Evolutionary conservation across 805 yeast species (phyloP).

Genomic region (Metschnikowia reukaufii): DNA sequence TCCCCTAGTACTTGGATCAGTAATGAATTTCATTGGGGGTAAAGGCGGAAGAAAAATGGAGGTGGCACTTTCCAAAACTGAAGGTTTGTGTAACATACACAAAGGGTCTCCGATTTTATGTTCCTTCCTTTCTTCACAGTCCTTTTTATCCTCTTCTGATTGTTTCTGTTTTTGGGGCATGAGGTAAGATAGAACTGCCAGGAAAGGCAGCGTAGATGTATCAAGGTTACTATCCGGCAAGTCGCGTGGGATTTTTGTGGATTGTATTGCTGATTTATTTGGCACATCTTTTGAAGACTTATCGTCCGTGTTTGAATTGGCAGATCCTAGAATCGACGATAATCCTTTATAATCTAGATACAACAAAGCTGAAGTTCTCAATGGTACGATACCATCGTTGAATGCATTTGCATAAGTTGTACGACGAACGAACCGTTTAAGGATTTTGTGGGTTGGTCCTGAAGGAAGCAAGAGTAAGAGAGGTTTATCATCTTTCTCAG

Average conservation of each 20-base stretch:
- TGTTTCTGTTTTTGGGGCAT: conserved; percentile 41
- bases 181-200: conserved; percentile 39
- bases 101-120: conserved; percentile 8
- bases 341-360: conserved; percentile 82
- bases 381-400: conserved; percentile 94
- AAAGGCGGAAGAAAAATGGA: conserved; percentile 76
- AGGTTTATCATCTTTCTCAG: conserved; percentile 53
- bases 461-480: conserved; percentile 73
- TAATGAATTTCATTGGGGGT: conserved; percentile 66
- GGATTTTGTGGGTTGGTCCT: conserved; percentile 64
- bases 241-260: conserved; percentile 23
- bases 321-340: conserved; percentile 12
- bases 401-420: conserved; percentile 87
- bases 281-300: background rate
- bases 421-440: conserved; percentile 64
- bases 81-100: conserved; percentile 59
- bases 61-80: conserved; percentile 76
- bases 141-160: conserved; percentile 6
- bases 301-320: background rate
- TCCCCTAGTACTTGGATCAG: conserved; percentile 64
- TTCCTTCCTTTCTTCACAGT: conserved; percentile 8
- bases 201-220: conserved; percentile 29
- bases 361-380: conserved; percentile 82
- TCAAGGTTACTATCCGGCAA: conserved; percentile 16
- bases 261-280: background rate